Conservation (phyloP, 2,329 filamentous ascomycete species). For the Alternaria triticina region DNA sequence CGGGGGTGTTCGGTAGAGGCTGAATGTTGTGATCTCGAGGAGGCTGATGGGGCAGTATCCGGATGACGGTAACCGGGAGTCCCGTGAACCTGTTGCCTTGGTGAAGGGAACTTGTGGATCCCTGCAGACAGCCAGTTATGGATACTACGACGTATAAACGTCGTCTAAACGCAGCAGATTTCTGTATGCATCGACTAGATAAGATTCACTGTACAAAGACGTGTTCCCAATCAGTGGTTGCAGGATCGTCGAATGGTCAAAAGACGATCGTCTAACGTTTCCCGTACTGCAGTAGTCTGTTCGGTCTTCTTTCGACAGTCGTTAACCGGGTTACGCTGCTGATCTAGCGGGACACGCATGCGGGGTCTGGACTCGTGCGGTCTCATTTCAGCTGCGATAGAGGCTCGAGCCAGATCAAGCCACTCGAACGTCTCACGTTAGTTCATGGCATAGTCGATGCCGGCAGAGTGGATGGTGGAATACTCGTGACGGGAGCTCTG, state of each 20-base stretch:
- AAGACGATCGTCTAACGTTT: slow-evolving; percentile 20
- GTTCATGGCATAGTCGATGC: neutral
- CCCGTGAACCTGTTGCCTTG: neutral
- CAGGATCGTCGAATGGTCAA: neutral
- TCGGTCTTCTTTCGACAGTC: slow-evolving; percentile 5
- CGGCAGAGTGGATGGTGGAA: neutral
- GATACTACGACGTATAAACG: neutral
- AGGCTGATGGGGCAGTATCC: neutral
- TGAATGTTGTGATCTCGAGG: neutral
- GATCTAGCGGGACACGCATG: neutral
- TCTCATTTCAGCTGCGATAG: neutral
- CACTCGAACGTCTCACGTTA: neutral
- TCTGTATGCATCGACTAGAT: neutral
- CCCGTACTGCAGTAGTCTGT: slow-evolving; percentile 1
- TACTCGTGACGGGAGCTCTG: neutral
- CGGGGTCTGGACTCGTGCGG: neutral
- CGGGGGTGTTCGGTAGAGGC: slow-evolving; percentile 12
- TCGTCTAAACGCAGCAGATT: neutral
- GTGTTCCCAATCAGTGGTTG: neutral
- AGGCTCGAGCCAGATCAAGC: neutral
- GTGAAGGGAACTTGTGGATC: neutral
- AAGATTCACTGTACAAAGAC: neutral
- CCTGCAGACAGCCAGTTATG: neutral
- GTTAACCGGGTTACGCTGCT: slow-evolving; percentile 9
- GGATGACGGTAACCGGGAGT: slow-evolving; percentile 16